Conservation (phyloP, 108 stramenopile genomes). For the Skeletonema potamos region DNA sequence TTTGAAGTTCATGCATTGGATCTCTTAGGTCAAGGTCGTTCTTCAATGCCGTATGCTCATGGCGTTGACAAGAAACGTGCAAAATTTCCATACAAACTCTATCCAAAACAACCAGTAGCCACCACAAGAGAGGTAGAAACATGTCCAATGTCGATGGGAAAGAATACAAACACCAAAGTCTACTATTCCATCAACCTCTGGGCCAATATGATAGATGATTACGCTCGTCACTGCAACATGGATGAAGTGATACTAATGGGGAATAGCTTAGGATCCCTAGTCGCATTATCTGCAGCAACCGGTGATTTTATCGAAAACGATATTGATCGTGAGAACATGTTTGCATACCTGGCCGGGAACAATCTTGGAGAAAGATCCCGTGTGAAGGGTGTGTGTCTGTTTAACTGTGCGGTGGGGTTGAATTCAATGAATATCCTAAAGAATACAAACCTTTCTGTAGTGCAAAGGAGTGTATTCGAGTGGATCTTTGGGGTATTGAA, state of each 20-base stretch:
- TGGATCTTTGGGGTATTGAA: conserved; percentile 52
- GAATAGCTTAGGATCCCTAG: conserved; percentile 62
- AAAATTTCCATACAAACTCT: background rate
- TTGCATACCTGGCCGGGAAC: conserved; percentile 24
- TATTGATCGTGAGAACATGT: background rate
- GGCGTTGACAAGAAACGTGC: background rate
- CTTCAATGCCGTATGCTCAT: conserved; percentile 42
- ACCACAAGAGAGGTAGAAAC: background rate
- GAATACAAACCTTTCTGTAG: conserved; percentile 27
- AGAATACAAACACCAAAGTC: conserved; percentile 9
- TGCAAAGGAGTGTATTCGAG: conserved; percentile 36
- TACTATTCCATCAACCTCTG: conserved; percentile 69
- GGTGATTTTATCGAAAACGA: conserved; percentile 45
- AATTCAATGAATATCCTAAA: conserved; percentile 58
- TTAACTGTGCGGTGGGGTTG: conserved; percentile 69
- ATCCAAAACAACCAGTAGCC: background rate
- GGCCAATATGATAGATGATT: conserved; percentile 65
- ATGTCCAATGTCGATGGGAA: background rate
- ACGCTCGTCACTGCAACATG: conserved; percentile 34
- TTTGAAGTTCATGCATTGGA: conserved; percentile 69
- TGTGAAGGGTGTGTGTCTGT: conserved; percentile 54
- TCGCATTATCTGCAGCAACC: conserved; percentile 61
- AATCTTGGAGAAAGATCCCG: conserved; percentile 9
- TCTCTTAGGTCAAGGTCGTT: conserved; percentile 62
- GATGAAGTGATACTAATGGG: conserved; percentile 59